A percentile compares a stretch with the other conserved stretches of the same genome.
Conservation (phyloP, 306 rosid species). For the Delonix regia region DNA sequence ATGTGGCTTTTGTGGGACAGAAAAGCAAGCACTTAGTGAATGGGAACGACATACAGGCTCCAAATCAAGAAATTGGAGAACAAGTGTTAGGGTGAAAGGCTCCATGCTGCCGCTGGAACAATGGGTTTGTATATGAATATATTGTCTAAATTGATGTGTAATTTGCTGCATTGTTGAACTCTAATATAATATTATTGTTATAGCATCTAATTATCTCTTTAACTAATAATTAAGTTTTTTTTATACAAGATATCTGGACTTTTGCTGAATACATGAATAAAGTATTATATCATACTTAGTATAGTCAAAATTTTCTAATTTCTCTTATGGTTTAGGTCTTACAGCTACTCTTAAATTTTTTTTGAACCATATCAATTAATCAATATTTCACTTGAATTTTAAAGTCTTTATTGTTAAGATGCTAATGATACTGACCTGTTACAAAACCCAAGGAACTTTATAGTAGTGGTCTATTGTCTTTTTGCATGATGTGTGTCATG, state of each 20-base stretch:
- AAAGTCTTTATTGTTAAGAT: conserved; percentile 25
- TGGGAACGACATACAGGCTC: conserved; percentile 98
- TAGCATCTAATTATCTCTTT: conserved; percentile 24
- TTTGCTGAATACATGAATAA: conserved; percentile 8
- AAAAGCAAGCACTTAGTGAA: conserved; percentile 96
- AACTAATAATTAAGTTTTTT: conserved; percentile 8
- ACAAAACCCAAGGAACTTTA: neutral
- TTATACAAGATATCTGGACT: conserved; percentile 14
- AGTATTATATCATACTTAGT: neutral
- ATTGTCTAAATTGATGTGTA: conserved; percentile 28
- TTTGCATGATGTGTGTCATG: conserved; percentile 12
- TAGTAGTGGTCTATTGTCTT: neutral
- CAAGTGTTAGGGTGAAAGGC: conserved; percentile 87
- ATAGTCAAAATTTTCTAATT: neutral
- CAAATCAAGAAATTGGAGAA: conserved; percentile 90
- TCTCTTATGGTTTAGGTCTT: conserved; percentile 22
- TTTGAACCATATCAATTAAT: neutral
- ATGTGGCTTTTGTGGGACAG: conserved; percentile 87
- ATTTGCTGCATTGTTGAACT: conserved; percentile 30
- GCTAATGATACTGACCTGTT: neutral
- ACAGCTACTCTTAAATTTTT: conserved; percentile 4
- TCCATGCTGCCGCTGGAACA: conserved; percentile 95
- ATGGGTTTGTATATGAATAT: conserved; percentile 77
- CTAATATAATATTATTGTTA: conserved; percentile 15
- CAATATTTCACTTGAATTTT: conserved; percentile 17